A percentile compares a stretch with the other conserved stretches of the same genome.
phyloP scores from a whole-genome alignment of 805 yeast genomes.

The Candida khao-thaluensis region DNA sequence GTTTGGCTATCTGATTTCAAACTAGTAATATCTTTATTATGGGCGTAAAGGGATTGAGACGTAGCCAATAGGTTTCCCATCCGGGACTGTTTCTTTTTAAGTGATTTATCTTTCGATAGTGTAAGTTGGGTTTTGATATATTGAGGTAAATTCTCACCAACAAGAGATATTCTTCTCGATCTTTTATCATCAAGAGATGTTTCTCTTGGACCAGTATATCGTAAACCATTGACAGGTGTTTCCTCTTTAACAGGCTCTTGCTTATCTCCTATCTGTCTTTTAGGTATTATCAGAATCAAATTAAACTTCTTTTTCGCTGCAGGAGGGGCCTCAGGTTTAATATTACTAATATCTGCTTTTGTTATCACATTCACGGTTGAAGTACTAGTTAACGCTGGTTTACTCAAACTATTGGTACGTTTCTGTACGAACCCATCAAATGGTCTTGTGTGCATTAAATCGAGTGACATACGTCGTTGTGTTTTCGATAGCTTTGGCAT shows the following conservation, averaged over 20 bases:
- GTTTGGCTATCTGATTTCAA: slow-evolving; percentile 14
- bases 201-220: too few species aligned
- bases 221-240: background rate
- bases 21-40: slow-evolving; percentile 20
- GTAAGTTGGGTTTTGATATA: slow-evolving; percentile 27
- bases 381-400: slow-evolving; percentile 31
- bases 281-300: slow-evolving; percentile 13
- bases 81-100: slow-evolving; percentile 21
- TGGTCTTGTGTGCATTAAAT: slow-evolving; percentile 24
- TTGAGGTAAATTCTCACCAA: slow-evolving; percentile 35
- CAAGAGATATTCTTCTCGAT: slow-evolving; percentile 31
- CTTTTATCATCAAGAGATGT: too few species aligned
- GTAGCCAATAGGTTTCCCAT: slow-evolving; percentile 33
- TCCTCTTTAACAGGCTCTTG: background rate
- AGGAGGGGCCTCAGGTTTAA: slow-evolving; percentile 1
- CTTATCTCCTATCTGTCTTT: background rate
- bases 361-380: slow-evolving; percentile 36
- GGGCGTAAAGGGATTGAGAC: slow-evolving; percentile 37
- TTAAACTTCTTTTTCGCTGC: slow-evolving; percentile 8
- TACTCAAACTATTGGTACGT: slow-evolving; percentile 20
- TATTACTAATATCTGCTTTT: slow-evolving; percentile 8
- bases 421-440: slow-evolving; percentile 1
- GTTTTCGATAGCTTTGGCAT: slow-evolving; percentile 22
- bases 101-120: slow-evolving; percentile 1
- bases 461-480: slow-evolving; percentile 28